These are phyloP conservation scores for Monosporascus sp. DNA, from an alignment of 2,329 filamentous ascomycete genomes.

Conservation along the genomic window DNA sequence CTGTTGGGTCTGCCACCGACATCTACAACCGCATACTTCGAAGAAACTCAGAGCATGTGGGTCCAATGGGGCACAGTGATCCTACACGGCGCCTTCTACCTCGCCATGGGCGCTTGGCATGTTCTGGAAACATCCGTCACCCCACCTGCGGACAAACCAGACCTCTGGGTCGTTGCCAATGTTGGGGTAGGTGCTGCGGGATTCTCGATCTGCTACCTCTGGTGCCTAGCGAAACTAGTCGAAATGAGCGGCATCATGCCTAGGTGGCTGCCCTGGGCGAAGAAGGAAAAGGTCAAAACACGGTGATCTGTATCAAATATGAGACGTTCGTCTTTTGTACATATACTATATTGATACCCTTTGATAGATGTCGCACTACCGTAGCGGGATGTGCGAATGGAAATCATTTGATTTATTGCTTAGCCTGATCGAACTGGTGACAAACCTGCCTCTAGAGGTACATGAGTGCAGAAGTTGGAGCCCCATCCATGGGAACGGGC, in stretches of 20 bases:
- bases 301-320: constrained; percentile 9
- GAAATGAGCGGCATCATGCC: constrained; percentile 52
- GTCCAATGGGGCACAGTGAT: constrained; percentile 57
- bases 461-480: no score
- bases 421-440: no score
- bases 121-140: constrained; percentile 61
- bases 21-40: constrained; percentile 63
- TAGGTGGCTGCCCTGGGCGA: constrained; percentile 13
- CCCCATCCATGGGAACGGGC: no score
- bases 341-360: background rate
- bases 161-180: constrained; percentile 91
- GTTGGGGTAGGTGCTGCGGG: constrained; percentile 80
- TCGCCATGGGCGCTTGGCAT: constrained; percentile 78
- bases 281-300: constrained; percentile 20
- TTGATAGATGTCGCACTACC: background rate
- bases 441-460: no score
- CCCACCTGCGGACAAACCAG: constrained; percentile 74
- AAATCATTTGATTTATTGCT: background rate
- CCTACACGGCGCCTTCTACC: constrained; percentile 71
- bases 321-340: background rate
- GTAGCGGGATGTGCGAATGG: background rate
- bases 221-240: constrained; percentile 72
- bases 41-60: constrained; percentile 40
- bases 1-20: constrained; percentile 81
- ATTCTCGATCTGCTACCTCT: constrained; percentile 83